Evolutionary conservation across 345 rosid genomes (phyloP), one percentile per base, ranked within the genome.

Genomic region (Crucihimalaya himalaica): DNA sequence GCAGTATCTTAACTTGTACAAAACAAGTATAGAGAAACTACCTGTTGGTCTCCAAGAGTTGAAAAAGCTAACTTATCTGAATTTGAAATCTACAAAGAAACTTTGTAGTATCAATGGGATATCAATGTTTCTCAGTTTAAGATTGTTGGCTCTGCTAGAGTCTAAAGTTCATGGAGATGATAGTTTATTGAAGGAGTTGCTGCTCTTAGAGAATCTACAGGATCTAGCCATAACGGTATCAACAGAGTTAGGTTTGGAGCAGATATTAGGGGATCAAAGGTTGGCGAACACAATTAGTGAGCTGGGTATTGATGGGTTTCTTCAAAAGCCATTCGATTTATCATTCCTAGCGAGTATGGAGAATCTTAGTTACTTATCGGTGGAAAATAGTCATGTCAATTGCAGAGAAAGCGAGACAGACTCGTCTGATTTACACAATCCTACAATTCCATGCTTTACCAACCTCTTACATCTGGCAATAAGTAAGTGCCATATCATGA

Each of bases 1-100:
- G 61, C 72, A 32, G 11, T 81, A 27, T 76, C 84, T 56, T 10
- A 28, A 63, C 27, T 74, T 72, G 67, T 46, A 73, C 6, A 0
- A 0, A 1, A 76, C 72, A 14, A 1, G n/a, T 2, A 45, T 73
- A 43, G 9, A 1, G 8, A 34, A 15, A 25, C 13, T 78, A 6
- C 67, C 71, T 0, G 21, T 3, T 25, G 68, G 69, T 37, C 51
- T 77, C n/a, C 61, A 15, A 13, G 19, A 35, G 32, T 37, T 68
- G 35, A 31, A 19, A 40, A 63, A 11, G 6, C 68, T 74, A 50
- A 63, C 1, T 5, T 16, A 73, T 45, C 40, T 69, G 51, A 19
- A 39, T 57, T 19, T 74, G 5, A 3, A 0, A 28, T 0, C 10
- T 23, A 25, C 28, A 64, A 0, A 0, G 0, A 2, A 1, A 0